Evolutionary conservation across 768 basidiomycete species (phyloP).

Genomic region (Neoboletus brunneissimus): DNA sequence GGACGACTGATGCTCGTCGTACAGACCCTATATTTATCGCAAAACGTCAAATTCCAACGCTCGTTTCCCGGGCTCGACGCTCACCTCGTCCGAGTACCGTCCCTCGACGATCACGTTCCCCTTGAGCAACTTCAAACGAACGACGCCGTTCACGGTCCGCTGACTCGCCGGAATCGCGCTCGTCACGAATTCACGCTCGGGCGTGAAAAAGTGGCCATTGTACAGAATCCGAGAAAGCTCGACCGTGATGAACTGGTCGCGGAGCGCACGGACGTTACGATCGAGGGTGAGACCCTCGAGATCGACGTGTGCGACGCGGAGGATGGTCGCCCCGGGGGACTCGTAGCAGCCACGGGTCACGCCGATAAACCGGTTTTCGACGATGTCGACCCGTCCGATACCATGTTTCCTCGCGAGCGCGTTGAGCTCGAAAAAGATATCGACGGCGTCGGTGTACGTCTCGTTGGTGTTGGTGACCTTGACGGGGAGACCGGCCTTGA

Average conservation of each 20-base stretch:
- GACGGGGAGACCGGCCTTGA: slow-evolving; percentile 81
- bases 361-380: slow-evolving; percentile 99
- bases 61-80: slow-evolving; percentile 9
- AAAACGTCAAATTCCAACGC: not conserved
- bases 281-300: slow-evolving; percentile 98
- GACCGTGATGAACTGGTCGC: slow-evolving; percentile 93
- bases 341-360: slow-evolving; percentile 99
- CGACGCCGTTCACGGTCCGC: slow-evolving; percentile 92
- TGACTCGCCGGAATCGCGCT: slow-evolving; percentile 91
- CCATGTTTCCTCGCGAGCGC: slow-evolving; percentile 92
- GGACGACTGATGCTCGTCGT: slow-evolving; percentile 92
- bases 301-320: slow-evolving; percentile 93
- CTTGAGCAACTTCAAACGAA: slow-evolving; percentile 90
- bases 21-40: slow-evolving; percentile 91
- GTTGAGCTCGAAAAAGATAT: slow-evolving; percentile 91
- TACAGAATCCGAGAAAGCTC: slow-evolving; percentile 90
- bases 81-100: slow-evolving; percentile 79
- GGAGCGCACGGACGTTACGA: slow-evolving; percentile 89
- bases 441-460: slow-evolving; percentile 86
- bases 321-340: slow-evolving; percentile 92
- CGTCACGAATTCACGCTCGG: slow-evolving; percentile 93
- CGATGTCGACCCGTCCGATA: slow-evolving; percentile 96
- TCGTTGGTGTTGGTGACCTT: slow-evolving; percentile 65
- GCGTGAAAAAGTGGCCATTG: slow-evolving; percentile 99
- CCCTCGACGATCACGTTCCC: slow-evolving; percentile 96